These are phyloP conservation scores for Macrotyloma uniflorum DNA, from an alignment of 306 rosid species.

Conservation along the genomic window DNA sequence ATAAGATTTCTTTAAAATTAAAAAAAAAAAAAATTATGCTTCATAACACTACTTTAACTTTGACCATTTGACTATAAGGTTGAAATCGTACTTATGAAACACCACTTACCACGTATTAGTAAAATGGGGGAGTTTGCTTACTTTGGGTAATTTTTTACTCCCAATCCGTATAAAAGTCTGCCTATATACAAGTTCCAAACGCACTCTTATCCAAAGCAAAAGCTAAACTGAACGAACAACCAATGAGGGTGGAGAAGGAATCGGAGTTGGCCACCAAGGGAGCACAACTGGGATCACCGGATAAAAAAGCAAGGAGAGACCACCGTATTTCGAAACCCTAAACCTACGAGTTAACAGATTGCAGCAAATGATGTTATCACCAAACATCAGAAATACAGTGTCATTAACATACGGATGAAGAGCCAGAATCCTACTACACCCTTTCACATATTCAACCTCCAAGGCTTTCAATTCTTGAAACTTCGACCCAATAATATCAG, in stretches of 20 bases:
- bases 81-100: too few relatives aligned
- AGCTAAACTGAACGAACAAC: not conserved
- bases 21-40: too few relatives aligned
- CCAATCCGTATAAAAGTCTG: too few relatives aligned
- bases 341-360: conserved; percentile 23
- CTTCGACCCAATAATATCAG: not conserved
- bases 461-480: not conserved
- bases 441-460: not conserved
- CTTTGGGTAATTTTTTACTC: too few relatives aligned
- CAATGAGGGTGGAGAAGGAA: not conserved
- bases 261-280: conserved; percentile 41
- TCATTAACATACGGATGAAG: conserved; percentile 15
- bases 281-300: conserved; percentile 24
- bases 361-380: conserved; percentile 13
- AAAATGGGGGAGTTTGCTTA: too few relatives aligned
- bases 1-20: too few relatives aligned
- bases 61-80: too few relatives aligned
- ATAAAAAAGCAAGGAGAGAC: conserved; percentile 31
- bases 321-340: conserved; percentile 5
- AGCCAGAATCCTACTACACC: conserved; percentile 20
- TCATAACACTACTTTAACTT: too few relatives aligned
- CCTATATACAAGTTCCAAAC: not conserved
- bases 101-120: too few relatives aligned
- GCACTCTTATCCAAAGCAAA: not conserved
- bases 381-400: conserved; percentile 21